These are phyloP conservation scores for Botrytis pseudocinerea DNA, from an alignment of 2,329 filamentous ascomycete species.

Conservation along the genomic window DNA sequence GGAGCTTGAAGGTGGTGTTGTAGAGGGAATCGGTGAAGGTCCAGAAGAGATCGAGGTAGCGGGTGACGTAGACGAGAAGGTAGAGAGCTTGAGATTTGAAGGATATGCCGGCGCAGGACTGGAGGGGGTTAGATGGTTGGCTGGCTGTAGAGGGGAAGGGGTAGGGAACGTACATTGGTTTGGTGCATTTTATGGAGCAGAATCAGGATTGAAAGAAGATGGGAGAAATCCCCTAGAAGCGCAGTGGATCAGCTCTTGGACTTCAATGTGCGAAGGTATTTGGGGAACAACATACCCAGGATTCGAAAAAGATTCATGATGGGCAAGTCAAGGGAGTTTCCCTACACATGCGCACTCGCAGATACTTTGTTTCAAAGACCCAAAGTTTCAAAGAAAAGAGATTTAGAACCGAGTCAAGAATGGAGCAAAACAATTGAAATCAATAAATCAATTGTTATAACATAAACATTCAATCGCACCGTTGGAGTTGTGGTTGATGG, in stretches of 20 bases:
- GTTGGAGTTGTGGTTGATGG: constrained; percentile 1
- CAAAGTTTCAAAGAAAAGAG: constrained; percentile 16
- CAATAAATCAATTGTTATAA: constrained; percentile 2
- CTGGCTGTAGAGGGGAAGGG: constrained; percentile 19
- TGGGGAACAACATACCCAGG: constrained; percentile 51
- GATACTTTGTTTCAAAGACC: background rate
- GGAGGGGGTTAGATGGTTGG: constrained; percentile 16
- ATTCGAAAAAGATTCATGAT: constrained; percentile 72
- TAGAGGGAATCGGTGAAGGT: constrained; percentile 70
- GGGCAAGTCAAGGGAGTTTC: constrained; percentile 30
- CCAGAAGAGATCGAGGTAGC: constrained; percentile 93
- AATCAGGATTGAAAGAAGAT: constrained; percentile 91
- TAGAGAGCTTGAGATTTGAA: constrained; percentile 99
- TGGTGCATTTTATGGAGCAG: constrained; percentile 95
- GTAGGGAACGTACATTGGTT: constrained; percentile 67
- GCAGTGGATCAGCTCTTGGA: constrained; percentile 21
- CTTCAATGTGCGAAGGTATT: background rate
- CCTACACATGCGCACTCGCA: constrained; percentile 19
- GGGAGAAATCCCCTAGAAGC: constrained; percentile 82
- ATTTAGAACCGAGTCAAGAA: background rate
- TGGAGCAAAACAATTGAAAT: constrained; percentile 2
- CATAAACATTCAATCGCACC: background rate
- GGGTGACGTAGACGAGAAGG: constrained; percentile 86
- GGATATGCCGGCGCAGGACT: constrained; percentile 81
- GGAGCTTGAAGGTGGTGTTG: constrained; percentile 93